phyloP scores from a whole-genome alignment of 495 filamentous ascomycete genomes.

The Hyaloscypha hepaticicola region DNA sequence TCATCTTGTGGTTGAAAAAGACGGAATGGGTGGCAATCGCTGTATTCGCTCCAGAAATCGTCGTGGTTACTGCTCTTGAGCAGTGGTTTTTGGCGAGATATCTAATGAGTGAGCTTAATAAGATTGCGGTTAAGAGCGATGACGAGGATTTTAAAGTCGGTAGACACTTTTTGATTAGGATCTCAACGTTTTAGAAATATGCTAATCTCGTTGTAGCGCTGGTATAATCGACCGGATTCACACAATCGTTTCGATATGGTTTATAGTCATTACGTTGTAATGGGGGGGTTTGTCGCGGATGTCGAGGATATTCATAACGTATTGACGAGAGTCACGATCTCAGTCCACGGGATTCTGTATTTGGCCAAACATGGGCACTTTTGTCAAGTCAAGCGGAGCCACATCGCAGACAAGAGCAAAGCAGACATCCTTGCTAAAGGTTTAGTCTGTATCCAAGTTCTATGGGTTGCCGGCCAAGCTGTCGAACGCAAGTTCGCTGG shows the following conservation, averaged over 20 bases:
- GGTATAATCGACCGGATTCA: neutral
- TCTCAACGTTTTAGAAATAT: neutral
- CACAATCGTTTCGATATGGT: conserved; percentile 12
- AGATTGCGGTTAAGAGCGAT: neutral
- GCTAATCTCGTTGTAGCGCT: neutral
- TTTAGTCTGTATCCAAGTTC: conserved; percentile 14
- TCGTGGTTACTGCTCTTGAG: conserved; percentile 29
- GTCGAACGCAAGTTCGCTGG: conserved; percentile 6
- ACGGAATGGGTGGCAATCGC: conserved; percentile 35
- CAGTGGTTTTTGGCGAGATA: conserved; percentile 21
- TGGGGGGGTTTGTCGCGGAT: conserved; percentile 23
- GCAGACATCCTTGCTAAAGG: conserved; percentile 21
- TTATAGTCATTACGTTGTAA: conserved; percentile 19
- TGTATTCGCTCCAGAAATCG: conserved; percentile 37
- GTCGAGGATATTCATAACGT: conserved; percentile 9
- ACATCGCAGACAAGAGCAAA: conserved; percentile 22
- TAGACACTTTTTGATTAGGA: neutral
- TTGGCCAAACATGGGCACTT: conserved; percentile 8
- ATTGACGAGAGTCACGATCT: conserved; percentile 5
- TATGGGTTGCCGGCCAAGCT: conserved; percentile 14
- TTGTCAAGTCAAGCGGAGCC: conserved; percentile 1
- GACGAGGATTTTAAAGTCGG: neutral
- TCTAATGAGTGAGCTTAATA: neutral
- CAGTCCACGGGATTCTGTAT: conserved; percentile 11
- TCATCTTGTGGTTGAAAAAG: conserved; percentile 6